These are phyloP conservation scores for Populus nigra DNA, from an alignment of 345 rosid genomes.

Conservation along the genomic window DNA sequence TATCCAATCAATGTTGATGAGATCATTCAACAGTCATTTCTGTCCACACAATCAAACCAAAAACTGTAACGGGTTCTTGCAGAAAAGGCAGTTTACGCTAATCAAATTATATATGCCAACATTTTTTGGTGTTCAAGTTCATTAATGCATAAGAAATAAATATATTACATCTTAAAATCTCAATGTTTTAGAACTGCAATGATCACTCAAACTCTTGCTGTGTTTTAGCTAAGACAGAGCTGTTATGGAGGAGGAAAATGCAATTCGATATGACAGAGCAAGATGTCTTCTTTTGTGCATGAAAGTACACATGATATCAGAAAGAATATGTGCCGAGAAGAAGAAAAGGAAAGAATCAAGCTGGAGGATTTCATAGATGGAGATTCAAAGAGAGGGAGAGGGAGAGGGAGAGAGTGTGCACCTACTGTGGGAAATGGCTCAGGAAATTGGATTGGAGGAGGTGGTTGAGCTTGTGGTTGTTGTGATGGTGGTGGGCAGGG, in stretches of 20 bases:
- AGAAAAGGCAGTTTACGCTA: neutral
- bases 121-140: neutral
- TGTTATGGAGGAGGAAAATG: neutral
- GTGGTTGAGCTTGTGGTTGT: slow-evolving; percentile 17
- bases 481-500: slow-evolving; percentile 32
- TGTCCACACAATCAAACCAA: neutral
- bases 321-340: neutral
- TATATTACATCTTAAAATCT: neutral
- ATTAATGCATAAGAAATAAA: neutral
- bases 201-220: neutral
- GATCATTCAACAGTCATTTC: neutral
- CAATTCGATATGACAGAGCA: neutral
- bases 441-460: slow-evolving; percentile 29
- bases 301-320: neutral
- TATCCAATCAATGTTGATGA: neutral
- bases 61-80: neutral
- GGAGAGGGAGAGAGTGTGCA: slow-evolving; percentile 37
- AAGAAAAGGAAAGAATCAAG: neutral
- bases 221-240: neutral
- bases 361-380: neutral
- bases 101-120: neutral
- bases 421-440: slow-evolving; percentile 62
- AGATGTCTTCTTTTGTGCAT: neutral
- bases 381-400: neutral
- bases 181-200: neutral